Base-by-base conservation (phyloP, 2,329 filamentous ascomycete species). In the Phaeosphaeria sp. region DNA sequence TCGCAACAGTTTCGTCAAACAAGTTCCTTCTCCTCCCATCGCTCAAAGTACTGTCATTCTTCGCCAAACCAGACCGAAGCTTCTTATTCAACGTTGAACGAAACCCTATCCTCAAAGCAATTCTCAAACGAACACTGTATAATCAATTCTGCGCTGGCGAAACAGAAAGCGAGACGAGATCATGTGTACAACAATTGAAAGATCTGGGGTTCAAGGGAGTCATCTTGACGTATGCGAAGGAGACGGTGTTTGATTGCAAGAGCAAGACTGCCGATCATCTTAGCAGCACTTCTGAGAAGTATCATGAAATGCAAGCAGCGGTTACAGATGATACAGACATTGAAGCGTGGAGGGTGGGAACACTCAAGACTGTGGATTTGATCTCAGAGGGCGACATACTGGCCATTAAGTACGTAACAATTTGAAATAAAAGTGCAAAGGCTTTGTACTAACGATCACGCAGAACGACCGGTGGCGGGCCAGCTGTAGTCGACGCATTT, bases 71-170 rank as follows among this genome's bases (percentile, higher is more conserved):
- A 4, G 59, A 68, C 6, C 72, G 77, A 20, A 66, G 60, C 6
- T 73, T 72, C 36, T 51, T 83, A 3, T 82, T 74, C 54, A 71
- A 90, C 72, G 87, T 92, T 3, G 91, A 96, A 69, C 82, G 80
- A 49, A 96, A 96, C 71, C 86, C 87, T 0, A 45, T 94, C 1
- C 82, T 96, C n/a, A 87, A 88, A 44, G 85, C 81, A 53, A 73
- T 92, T 43, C 80, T 97, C 52, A 92, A 92, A 73, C 86, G 89
- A 72, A 95, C 91, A 0, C 91, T 97, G 66, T 97, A 97, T 77
- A 87, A 88, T 42, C 93, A 97, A 70, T 97, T 96, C 74, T 97
- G 93, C 75, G 92, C 92, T 0, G 93, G 93, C 42, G 90, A 92
- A 75, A 90, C 86, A 45, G 81, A 84, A 1, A 65, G 74, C 2